phyloP scores from a whole-genome alignment of 176 grass and related monocot genomes.

The Musa itinerans region DNA sequence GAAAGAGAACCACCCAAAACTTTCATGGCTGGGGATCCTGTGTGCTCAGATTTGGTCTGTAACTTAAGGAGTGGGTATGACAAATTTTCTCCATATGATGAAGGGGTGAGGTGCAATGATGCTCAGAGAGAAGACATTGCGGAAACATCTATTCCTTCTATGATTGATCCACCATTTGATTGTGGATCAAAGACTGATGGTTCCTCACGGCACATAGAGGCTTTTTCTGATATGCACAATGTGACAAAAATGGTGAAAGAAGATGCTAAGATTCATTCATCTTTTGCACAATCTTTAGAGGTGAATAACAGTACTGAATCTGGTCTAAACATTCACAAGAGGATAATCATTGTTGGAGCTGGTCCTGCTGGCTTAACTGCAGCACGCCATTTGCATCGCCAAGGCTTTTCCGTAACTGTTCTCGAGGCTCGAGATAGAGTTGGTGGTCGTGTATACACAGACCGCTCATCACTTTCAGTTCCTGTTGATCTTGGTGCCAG shows the following conservation, averaged over 20 bases:
- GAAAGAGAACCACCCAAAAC: slow-evolving; percentile 14
- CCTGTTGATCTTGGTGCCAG: slow-evolving; percentile 99
- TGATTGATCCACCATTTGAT: not conserved
- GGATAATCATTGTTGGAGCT: slow-evolving; percentile 75
- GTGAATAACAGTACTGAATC: slow-evolving; percentile 25
- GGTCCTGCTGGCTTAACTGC: slow-evolving; percentile 93
- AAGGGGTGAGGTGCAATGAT: not conserved
- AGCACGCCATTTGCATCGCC: slow-evolving; percentile 73
- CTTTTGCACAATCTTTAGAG: slow-evolving; percentile 21
- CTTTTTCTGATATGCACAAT: slow-evolving; percentile 10
- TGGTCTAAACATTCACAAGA: slow-evolving; percentile 28
- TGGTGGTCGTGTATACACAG: slow-evolving; percentile 90
- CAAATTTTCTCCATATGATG: not conserved
- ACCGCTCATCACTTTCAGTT: slow-evolving; percentile 77
- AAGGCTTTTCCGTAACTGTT: slow-evolving; percentile 82
- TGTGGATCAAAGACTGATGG: slow-evolving; percentile 16
- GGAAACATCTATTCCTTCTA: not conserved
- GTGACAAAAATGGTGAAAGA: slow-evolving; percentile 23
- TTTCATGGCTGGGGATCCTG: not conserved
- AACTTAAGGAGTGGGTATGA: not conserved
- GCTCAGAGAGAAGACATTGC: not conserved
- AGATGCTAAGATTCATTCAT: not conserved
- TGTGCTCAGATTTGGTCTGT: not conserved
- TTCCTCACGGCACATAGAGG: slow-evolving; percentile 20
- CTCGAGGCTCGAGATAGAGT: slow-evolving; percentile 88